These are phyloP conservation scores for Rhododendron ferrugineum DNA, from an alignment of 148 eudicot species.

Conservation along the genomic window DNA sequence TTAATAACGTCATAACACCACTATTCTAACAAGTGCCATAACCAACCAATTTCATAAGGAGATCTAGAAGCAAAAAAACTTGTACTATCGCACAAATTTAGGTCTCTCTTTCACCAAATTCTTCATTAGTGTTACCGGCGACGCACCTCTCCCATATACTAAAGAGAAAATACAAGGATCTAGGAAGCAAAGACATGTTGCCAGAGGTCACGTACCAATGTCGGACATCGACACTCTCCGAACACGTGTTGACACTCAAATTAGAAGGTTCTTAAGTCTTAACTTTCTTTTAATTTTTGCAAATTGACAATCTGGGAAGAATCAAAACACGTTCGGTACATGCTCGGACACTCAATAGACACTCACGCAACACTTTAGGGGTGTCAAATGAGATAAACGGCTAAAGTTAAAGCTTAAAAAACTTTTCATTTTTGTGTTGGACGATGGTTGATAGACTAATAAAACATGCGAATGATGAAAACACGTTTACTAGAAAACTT, in stretches of 20 bases:
- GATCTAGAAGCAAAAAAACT: neutral
- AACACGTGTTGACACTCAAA: neutral
- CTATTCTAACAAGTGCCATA: neutral
- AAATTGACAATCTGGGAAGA: neutral
- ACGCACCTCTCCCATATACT: neutral
- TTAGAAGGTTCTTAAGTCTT: neutral
- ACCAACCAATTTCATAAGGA: neutral
- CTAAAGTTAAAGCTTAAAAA: neutral
- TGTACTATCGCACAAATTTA: neutral
- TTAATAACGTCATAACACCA: no score
- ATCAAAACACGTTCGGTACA: neutral
- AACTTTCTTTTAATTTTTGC: neutral
- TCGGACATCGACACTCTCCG: neutral
- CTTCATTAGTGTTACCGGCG: neutral
- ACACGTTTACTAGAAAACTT: neutral
- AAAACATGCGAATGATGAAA: no score
- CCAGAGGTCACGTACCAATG: neutral
- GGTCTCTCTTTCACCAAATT: neutral
- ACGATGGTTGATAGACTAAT: no score
- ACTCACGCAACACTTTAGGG: neutral
- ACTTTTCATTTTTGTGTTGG: no score
- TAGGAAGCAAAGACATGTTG: neutral
- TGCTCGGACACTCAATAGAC: neutral
- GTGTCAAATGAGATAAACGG: neutral
- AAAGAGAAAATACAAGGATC: neutral